Percentiles rank a stretch among this genome's conserved stretches.
Evolutionary conservation across 2,329 filamentous ascomycete genomes (phyloP).

Genomic region (Exophiala viscosa): DNA sequence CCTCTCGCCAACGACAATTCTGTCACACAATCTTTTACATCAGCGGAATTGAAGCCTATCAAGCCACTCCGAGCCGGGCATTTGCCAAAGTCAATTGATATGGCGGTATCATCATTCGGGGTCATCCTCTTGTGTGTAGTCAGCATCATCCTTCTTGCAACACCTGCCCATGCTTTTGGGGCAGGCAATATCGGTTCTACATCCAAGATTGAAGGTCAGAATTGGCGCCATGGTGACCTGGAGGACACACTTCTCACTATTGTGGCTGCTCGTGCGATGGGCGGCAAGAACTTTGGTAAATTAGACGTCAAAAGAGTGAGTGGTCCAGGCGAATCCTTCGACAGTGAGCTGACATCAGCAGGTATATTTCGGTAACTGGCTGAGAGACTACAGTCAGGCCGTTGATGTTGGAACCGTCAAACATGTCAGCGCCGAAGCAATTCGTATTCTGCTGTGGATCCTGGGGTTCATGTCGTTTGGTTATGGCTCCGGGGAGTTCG

Average conservation of each 20-base stretch:
- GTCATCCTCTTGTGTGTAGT: constrained; percentile 26
- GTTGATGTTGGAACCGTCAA: constrained; percentile 92
- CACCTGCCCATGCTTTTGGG: constrained; percentile 72
- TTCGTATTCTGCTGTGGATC: constrained; percentile 82
- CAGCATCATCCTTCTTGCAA: constrained; percentile 60
- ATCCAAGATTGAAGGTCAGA: constrained; percentile 76
- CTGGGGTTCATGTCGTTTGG: constrained; percentile 87
- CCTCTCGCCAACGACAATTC: too few relatives aligned
- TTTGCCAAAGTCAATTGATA: constrained; percentile 4
- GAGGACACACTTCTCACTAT: constrained; percentile 82
- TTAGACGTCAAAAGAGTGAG: constrained; percentile 64
- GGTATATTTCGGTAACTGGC: constrained; percentile 96
- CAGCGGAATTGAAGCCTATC: too few relatives aligned
- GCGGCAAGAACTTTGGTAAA: constrained; percentile 81
- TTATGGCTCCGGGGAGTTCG: constrained; percentile 78
- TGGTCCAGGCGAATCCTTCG: not conserved
- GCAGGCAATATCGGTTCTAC: constrained; percentile 80
- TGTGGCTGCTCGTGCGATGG: constrained; percentile 59
- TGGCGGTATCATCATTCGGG: constrained; percentile 26
- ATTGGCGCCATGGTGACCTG: constrained; percentile 89
- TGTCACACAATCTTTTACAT: too few relatives aligned
- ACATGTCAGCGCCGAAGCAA: constrained; percentile 82
- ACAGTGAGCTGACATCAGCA: constrained; percentile 38
- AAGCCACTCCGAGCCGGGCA: not conserved
- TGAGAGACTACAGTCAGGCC: constrained; percentile 88